Conservation (phyloP, 73 alveolate species). For the Paramecium caudatum region DNA sequence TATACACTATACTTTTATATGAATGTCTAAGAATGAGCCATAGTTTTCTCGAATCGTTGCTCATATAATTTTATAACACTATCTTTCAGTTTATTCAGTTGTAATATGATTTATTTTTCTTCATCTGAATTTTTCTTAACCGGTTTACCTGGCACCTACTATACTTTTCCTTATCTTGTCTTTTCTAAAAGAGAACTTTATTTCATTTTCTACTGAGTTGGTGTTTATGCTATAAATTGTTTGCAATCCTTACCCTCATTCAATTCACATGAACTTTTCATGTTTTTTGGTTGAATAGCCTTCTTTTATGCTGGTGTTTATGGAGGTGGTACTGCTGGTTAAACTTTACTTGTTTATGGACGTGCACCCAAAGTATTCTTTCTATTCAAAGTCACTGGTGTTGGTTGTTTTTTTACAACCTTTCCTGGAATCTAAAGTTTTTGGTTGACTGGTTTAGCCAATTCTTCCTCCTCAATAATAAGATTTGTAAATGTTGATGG, state of each 20-base stretch:
- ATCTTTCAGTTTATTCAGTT: conserved; percentile 4
- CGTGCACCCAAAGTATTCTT: background rate
- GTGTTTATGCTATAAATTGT: background rate
- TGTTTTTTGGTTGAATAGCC: background rate
- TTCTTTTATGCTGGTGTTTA: background rate
- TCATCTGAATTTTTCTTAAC: background rate
- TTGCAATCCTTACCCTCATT: background rate
- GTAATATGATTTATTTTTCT: background rate
- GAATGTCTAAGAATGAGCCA: background rate
- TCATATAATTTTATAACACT: conserved; percentile 28
- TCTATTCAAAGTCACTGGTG: background rate
- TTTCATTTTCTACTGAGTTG: conserved; percentile 24
- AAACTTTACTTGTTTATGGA: background rate
- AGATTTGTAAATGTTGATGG: background rate
- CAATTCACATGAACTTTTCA: background rate
- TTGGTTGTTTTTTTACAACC: background rate
- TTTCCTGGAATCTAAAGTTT: background rate
- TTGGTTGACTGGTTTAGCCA: too few species aligned
- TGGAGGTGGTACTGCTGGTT: conserved; percentile 26
- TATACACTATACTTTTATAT: background rate
- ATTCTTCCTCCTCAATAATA: conserved; percentile 6
- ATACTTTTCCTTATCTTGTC: conserved; percentile 24
- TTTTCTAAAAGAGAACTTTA: conserved; percentile 35
- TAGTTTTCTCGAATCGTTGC: background rate
- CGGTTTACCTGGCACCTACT: background rate